Base-by-base conservation (phyloP, 257 asterid species). In the Salvia miltiorrhiza region DNA sequence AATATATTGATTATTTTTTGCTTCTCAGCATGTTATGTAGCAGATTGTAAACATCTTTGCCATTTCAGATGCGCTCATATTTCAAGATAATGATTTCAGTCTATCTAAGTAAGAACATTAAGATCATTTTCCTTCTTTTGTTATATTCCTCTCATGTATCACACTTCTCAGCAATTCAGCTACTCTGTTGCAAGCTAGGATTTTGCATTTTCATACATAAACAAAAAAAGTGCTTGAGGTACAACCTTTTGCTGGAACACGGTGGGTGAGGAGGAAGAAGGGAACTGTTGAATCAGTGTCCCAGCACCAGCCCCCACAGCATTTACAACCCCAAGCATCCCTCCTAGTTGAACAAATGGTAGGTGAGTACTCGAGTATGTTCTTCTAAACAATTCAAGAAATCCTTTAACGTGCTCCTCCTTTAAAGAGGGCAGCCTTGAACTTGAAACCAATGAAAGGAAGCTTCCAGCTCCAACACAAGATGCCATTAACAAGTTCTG, bases 281-380 rank as follows among this genome's bases (percentile, higher is more conserved):
- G 76, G 67, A 52, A 30, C 45, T 53, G 75, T 70, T 77, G 83
- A 72, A 74, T 28, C 73, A 83, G 72, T 6, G 78, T 81, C 65
- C 95, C 97, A 9, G 88, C 94, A 81, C 87, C 84, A 58, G 96
- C 95, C 56, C 99, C 99, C 78, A 94, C 76, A 4, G 86, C 86
- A 83, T 88, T 90, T 61, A 91, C 83, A 67, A 82, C 87, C 61
- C 96, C 99, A 76, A 90, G 87, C 96, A 89, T 87, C 13, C 89
- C 99, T 66, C 99, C 97, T 33, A 94, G 86, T 79, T 80, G 95
- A 68, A 83, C 78, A 49, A 84, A 73, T 57, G 88, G 93, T 68
- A 86, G 88, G 68, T 81, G 78, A 74, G 91, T 80, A 66, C 79
- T 68, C 5, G 87, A 79, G 83, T 89, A 90, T 81, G 84, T 77